phyloP scores from a whole-genome alignment of 805 yeast genomes.

The Myxozyma neglecta region DNA sequence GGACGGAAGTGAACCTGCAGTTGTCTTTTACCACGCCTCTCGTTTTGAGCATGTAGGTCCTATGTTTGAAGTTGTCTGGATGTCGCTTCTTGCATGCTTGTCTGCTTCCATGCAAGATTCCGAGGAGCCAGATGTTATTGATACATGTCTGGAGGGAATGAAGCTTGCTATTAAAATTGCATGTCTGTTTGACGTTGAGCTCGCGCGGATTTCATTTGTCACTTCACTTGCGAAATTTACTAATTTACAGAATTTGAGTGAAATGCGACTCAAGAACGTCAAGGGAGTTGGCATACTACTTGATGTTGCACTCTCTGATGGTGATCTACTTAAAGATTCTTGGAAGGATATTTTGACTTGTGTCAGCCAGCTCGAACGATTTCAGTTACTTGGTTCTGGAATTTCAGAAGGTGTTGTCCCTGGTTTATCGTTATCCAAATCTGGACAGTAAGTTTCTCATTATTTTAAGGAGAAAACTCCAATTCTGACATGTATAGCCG shows the following conservation, averaged over 20 bases:
- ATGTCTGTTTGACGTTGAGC: slow-evolving; percentile 75
- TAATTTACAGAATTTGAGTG: slow-evolving; percentile 73
- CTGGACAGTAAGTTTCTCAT: slow-evolving; percentile 44
- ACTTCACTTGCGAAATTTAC: slow-evolving; percentile 88
- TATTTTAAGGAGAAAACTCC: not conserved
- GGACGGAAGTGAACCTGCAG: slow-evolving; percentile 41
- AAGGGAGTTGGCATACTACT: slow-evolving; percentile 74
- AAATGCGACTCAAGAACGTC: slow-evolving; percentile 74
- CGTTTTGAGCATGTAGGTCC: slow-evolving; percentile 89
- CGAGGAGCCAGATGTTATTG: slow-evolving; percentile 64
- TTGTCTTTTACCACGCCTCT: slow-evolving; percentile 74
- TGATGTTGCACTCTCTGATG: slow-evolving; percentile 76
- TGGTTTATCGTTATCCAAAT: slow-evolving; percentile 74
- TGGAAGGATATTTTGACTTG: slow-evolving; percentile 84
- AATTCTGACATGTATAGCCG: slow-evolving; percentile 24
- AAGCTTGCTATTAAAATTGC: slow-evolving; percentile 79
- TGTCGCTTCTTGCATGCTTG: slow-evolving; percentile 92
- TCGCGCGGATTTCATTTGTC: slow-evolving; percentile 85
- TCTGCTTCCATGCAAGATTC: slow-evolving; percentile 92
- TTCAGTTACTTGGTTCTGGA: slow-evolving; percentile 85
- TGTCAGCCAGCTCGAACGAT: slow-evolving; percentile 86
- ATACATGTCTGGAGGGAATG: slow-evolving; percentile 78
- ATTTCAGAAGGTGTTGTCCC: slow-evolving; percentile 81
- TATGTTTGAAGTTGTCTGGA: slow-evolving; percentile 92
- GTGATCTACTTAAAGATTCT: slow-evolving; percentile 67